Conservation (phyloP, 441 rosid species). For the Melastoma candidum region DNA sequence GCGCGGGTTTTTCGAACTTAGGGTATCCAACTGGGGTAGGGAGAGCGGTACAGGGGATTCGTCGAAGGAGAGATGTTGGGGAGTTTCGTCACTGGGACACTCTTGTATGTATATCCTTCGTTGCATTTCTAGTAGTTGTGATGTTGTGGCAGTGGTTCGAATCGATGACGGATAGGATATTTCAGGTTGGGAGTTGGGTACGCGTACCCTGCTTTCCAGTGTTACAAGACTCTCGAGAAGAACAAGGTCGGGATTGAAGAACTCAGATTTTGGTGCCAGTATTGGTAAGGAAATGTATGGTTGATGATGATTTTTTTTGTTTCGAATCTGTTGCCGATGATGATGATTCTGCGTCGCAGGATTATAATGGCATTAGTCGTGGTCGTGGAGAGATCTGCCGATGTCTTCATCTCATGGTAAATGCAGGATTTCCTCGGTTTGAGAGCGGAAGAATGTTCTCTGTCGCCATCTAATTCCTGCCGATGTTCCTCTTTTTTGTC, state of each 20-base stretch:
- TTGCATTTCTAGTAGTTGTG: background rate
- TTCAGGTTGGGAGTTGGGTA: constrained; percentile 6
- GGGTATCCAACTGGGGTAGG: too few relatives aligned
- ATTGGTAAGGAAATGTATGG: too few relatives aligned
- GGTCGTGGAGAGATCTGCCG: constrained; percentile 46
- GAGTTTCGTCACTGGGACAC: constrained; percentile 1
- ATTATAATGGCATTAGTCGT: constrained; percentile 54
- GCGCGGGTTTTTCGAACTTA: too few relatives aligned
- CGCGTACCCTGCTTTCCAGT: constrained; percentile 10
- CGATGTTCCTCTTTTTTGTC: constrained; percentile 1
- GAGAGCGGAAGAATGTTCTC: constrained; percentile 44
- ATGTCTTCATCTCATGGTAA: too few relatives aligned
- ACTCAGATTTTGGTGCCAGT: too few relatives aligned
- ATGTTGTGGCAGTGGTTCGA: background rate
- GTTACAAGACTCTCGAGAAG: constrained; percentile 6
- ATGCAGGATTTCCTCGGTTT: constrained; percentile 64
- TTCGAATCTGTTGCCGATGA: too few relatives aligned
- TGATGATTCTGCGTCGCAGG: constrained; percentile 32
- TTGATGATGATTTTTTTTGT: too few relatives aligned
- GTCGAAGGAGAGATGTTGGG: constrained; percentile 4
- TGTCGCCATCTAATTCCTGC: constrained; percentile 20
- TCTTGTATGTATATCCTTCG: constrained; percentile 3
- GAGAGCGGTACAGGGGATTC: constrained; percentile 1
- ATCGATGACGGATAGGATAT: too few relatives aligned
- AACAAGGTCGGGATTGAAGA: too few relatives aligned